A percentile compares a stretch with the other conserved stretches of the same genome.
phyloP scores from a whole-genome alignment of 306 rosid species.

The Gastrolobium bilobum region DNA sequence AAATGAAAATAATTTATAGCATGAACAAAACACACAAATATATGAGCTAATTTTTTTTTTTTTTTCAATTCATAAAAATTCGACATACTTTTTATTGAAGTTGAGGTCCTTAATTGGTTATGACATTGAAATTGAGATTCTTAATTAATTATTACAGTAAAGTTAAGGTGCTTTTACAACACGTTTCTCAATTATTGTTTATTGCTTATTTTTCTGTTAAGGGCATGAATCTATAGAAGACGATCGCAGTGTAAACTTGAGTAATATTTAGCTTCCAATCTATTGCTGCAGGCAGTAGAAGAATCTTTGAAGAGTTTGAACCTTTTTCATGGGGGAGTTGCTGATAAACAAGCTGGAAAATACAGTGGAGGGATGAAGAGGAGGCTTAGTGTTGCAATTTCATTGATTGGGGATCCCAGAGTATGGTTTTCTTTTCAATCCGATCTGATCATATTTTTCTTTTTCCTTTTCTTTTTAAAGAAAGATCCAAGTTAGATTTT shows the following conservation, averaged over 20 bases:
- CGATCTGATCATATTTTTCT: not conserved
- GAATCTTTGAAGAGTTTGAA: conserved; percentile 81
- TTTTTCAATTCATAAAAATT: not conserved
- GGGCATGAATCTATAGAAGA: not conserved
- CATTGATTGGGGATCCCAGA: conserved; percentile 85
- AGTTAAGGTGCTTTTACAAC: not conserved
- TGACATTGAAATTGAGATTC: conserved; percentile 1
- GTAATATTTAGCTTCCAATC: conserved; percentile 26
- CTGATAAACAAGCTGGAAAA: conserved; percentile 76
- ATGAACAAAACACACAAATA: not conserved
- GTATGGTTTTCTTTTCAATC: conserved; percentile 57
- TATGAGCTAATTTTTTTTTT: not conserved
- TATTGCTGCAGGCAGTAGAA: conserved; percentile 79
- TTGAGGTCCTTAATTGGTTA: not conserved
- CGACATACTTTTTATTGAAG: not conserved
- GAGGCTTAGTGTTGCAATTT: conserved; percentile 91
- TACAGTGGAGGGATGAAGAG: conserved; percentile 97
- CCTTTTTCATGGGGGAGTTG: conserved; percentile 81
- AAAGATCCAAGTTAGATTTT: conserved; percentile 13
- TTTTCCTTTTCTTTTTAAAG: not conserved
- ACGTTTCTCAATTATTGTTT: not conserved
- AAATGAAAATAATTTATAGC: conserved; percentile 2
- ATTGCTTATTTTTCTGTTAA: not conserved
- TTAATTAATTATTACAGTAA: not conserved
- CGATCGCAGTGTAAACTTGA: not conserved